Evolutionary conservation across 208 protist genomes (phyloP).

Genomic region (Tritrichomonas musculus): DNA sequence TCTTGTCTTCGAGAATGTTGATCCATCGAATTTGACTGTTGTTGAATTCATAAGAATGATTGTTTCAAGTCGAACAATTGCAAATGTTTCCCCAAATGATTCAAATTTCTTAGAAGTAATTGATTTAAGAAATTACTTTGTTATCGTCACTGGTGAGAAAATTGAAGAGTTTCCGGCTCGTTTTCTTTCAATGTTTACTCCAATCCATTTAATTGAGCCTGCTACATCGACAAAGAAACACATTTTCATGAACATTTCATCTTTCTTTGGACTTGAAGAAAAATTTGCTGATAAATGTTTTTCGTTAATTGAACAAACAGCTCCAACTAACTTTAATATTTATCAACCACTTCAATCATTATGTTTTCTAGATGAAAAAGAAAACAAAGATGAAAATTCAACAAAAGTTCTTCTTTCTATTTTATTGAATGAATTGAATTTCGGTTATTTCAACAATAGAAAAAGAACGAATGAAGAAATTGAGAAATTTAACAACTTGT

Average conservation of each 20-base stretch:
- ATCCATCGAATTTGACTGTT: not conserved
- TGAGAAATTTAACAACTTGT: no score
- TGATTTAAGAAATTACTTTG: not conserved
- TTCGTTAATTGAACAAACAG: not conserved
- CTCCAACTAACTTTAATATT: not conserved
- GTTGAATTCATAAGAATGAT: constrained; percentile 17
- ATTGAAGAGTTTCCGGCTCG: not conserved
- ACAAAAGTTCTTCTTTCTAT: not conserved
- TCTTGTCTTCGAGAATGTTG: not conserved
- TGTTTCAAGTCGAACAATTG: not conserved
- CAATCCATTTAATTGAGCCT: not conserved
- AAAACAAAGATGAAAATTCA: not conserved
- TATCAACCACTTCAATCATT: not conserved
- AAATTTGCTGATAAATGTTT: not conserved
- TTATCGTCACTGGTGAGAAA: not conserved
- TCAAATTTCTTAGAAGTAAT: not conserved
- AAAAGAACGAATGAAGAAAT: not conserved
- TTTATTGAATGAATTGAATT: not conserved
- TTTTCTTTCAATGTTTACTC: not conserved
- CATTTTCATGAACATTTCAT: not conserved
- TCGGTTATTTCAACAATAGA: not conserved
- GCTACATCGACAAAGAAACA: not conserved
- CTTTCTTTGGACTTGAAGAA: not conserved
- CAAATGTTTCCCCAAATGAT: not conserved
- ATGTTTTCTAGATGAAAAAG: not conserved